Base-by-base conservation (phyloP, 768 basidiomycete genomes). In the Termitomyces sp. region DNA sequence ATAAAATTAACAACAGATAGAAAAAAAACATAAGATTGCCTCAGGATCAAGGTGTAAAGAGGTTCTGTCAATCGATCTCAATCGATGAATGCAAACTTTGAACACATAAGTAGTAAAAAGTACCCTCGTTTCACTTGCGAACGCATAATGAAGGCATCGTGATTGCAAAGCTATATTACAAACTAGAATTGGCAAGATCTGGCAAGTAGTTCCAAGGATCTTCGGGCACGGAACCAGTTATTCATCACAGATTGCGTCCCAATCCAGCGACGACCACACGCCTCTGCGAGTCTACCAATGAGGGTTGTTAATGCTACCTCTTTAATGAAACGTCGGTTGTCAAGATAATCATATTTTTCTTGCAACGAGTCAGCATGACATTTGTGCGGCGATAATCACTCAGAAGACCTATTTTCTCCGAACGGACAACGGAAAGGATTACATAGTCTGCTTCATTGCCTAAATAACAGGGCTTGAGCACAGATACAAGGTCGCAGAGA, bases 351-450 rank as follows among this genome's bases (percentile, higher is more conserved):
- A 91, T 86, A n/a, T 80, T 82, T 55, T 71, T 79, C 69, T 86
- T 84, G 75, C 85, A 88, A 28, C 89, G 77, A 4, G 83, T 84
- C 26, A 91, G 77, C 88, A 91, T 89, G 55, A 91, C 89, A 72
- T 91, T 91, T 35, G 83, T 79, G 6, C 89, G 79, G n/a, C 85
- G 75, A 32, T 66, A 20, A 56, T 85, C 82, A 5, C 66, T 60
- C 56, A 91, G 70, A 65, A 91, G 91, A 0, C 90, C 90, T 28
- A 87, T 73, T 4, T 76, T 79, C 36, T 71, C 72, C 0, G 88
- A 79, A 28, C 89, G 79, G 5, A 89, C 89, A 16, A 89, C 62
- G n/a, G n/a, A n/a, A n/a, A n/a, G n/a, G n/a, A n/a, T n/a, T n/a
- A n/a, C n/a, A n/a, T n/a, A n/a, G n/a, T n/a, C n/a, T n/a, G n/a